A percentile compares a stretch with the other conserved stretches of the same genome.
phyloP scores from a whole-genome alignment of 257 asterid species.

The Solanum rostratum region DNA sequence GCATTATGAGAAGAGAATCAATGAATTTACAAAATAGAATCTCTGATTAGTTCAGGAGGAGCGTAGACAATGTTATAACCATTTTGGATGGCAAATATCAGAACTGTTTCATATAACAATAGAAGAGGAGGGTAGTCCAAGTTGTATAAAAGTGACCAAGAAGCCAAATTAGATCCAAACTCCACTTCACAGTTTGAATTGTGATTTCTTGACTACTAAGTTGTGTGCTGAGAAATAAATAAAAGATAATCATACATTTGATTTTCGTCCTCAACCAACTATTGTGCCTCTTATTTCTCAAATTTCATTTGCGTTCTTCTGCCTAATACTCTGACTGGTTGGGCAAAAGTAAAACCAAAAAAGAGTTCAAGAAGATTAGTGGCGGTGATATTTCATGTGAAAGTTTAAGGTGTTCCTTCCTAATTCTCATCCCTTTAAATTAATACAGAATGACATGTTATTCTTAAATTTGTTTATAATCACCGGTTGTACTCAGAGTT shows the following conservation, averaged over 20 bases:
- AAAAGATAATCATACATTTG: not conserved
- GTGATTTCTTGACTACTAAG: not conserved
- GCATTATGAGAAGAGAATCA: not conserved
- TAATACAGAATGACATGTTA: not conserved
- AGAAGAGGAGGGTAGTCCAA: not conserved
- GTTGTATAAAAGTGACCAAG: not conserved
- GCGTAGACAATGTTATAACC: not conserved
- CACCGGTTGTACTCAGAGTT: not conserved
- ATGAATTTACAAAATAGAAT: not conserved
- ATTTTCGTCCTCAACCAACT: conserved; percentile 1
- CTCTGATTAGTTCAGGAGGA: not conserved
- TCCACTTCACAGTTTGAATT: not conserved
- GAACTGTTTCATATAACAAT: not conserved
- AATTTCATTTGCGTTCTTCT: not conserved
- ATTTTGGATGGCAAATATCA: not conserved
- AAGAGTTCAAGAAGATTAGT: not conserved
- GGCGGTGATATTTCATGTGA: not conserved
- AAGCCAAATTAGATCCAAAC: not conserved
- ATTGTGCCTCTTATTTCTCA: not conserved
- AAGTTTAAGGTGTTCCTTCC: not conserved
- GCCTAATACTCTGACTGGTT: not conserved
- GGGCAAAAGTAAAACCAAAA: not conserved
- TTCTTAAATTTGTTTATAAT: not conserved
- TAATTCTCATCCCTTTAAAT: not conserved
- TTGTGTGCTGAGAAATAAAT: not conserved